Conservation (phyloP, 352 stramenopile species). For the Phytophthora fragariaefolia region DNA sequence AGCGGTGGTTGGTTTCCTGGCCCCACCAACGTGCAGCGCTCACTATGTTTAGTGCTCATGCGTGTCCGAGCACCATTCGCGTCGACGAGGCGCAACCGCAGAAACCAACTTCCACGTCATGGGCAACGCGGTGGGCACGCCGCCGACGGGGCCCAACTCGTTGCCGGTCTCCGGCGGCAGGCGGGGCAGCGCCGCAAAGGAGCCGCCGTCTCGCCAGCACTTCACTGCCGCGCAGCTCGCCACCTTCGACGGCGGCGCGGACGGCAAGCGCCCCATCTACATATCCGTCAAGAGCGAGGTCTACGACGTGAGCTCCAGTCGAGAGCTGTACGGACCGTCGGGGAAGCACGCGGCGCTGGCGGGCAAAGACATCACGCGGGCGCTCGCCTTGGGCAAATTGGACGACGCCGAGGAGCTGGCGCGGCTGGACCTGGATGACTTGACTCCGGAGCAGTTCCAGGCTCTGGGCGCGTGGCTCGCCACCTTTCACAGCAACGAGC, state of each 20-base stretch:
- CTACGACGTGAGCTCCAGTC: conserved; percentile 92
- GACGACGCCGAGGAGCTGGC: conserved; percentile 69
- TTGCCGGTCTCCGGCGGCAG: conserved; percentile 15
- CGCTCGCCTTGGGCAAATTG: conserved; percentile 89
- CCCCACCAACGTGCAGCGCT: not conserved
- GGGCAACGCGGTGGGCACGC: conserved; percentile 42
- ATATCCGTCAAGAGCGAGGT: conserved; percentile 92
- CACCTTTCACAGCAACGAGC: conserved; percentile 84
- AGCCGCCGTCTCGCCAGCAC: conserved; percentile 24
- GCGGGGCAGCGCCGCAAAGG: conserved; percentile 13
- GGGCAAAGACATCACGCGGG: conserved; percentile 90
- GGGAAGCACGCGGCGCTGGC: conserved; percentile 90
- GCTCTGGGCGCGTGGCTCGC: conserved; percentile 78
- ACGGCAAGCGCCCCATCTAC: conserved; percentile 87
- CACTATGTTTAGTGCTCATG: conserved; percentile 37
- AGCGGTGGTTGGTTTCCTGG: conserved; percentile 10
- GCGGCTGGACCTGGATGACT: conserved; percentile 53
- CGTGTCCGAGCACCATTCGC: too few species aligned
- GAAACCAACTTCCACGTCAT: conserved; percentile 29
- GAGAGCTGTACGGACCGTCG: conserved; percentile 91
- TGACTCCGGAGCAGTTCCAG: conserved; percentile 37
- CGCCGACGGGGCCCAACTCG: conserved; percentile 32
- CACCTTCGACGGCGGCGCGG: conserved; percentile 77
- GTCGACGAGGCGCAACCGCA: too few species aligned
- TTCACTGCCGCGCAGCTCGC: conserved; percentile 88